A percentile compares a stretch with the other conserved stretches of the same genome.
phyloP scores from a whole-genome alignment of 352 stramenopile genomes.

The Phytophthora fragariaefolia region DNA sequence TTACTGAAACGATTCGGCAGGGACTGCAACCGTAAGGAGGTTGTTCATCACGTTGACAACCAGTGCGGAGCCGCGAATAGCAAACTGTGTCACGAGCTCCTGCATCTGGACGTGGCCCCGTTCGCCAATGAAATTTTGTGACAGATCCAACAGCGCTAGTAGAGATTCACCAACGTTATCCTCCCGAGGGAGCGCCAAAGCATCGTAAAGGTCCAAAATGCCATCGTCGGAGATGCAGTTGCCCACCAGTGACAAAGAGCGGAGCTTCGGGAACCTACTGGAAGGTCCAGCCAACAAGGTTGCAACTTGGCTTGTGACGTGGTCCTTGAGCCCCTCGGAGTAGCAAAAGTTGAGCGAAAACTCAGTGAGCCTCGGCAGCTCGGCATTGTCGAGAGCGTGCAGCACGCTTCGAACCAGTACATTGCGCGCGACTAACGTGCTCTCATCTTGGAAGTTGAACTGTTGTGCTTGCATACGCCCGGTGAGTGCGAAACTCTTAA shows the following conservation, averaged over 20 bases:
- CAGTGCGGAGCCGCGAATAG: conserved; percentile 22
- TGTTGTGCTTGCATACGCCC: conserved; percentile 41
- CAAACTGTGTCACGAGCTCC: conserved; percentile 41
- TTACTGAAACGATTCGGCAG: conserved; percentile 8
- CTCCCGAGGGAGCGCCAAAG: conserved; percentile 25
- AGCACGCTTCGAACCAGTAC: conserved; percentile 48
- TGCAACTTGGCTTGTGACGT: conserved; percentile 52
- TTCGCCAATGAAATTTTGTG: conserved; percentile 70
- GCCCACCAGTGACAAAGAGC: conserved; percentile 46
- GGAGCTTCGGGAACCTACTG: conserved; percentile 41
- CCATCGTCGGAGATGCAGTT: conserved; percentile 70
- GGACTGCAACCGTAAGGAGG: conserved; percentile 22
- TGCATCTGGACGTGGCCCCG: conserved; percentile 50
- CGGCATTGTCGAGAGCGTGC: conserved; percentile 26
- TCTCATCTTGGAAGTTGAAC: conserved; percentile 58
- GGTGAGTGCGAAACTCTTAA: conserved; percentile 45
- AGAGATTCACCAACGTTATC: neutral
- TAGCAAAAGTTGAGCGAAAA: conserved; percentile 56
- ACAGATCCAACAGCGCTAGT: conserved; percentile 38
- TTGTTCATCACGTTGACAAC: conserved; percentile 48
- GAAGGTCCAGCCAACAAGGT: conserved; percentile 34
- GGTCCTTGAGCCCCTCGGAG: conserved; percentile 57
- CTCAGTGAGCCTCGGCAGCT: conserved; percentile 37
- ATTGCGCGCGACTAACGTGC: conserved; percentile 43
- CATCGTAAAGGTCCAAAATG: conserved; percentile 44